A percentile compares a stretch with the other conserved stretches of the same genome.
phyloP scores from a whole-genome alignment of 2,329 filamentous ascomycete species.

The Neofusicoccum ribis region DNA sequence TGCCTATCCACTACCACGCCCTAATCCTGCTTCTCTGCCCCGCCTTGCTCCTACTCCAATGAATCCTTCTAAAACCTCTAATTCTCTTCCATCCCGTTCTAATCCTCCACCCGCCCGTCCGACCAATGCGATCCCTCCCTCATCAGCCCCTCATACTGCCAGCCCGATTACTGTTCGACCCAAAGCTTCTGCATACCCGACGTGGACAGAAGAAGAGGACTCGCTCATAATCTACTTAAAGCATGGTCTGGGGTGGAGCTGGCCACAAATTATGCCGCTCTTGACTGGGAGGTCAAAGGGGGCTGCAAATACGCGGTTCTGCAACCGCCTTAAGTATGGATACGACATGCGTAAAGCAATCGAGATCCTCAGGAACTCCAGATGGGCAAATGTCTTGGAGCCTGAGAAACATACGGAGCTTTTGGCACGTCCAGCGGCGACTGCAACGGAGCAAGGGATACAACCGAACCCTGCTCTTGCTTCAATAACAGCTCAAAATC shows the following conservation, averaged over 20 bases:
- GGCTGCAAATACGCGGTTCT: slow-evolving; percentile 32
- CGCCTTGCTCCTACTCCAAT: too few species aligned
- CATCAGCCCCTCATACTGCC: neutral
- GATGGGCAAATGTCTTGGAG: slow-evolving; percentile 7
- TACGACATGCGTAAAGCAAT: slow-evolving; percentile 26
- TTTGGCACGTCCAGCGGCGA: neutral
- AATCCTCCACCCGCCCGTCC: neutral
- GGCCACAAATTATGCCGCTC: slow-evolving; percentile 37
- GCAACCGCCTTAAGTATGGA: slow-evolving; percentile 18
- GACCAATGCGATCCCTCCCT: too few species aligned
- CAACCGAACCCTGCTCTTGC: too few species aligned
- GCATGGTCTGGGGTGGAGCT: slow-evolving; percentile 39
- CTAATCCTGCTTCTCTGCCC: too few species aligned
- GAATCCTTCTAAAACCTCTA: too few species aligned
- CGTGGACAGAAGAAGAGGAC: slow-evolving; percentile 28
- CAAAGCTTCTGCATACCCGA: neutral
- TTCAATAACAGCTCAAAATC: neutral
- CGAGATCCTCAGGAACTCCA: slow-evolving; percentile 23
- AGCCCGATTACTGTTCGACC: neutral
- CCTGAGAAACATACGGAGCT: neutral
- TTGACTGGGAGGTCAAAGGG: slow-evolving; percentile 34
- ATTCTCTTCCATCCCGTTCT: too few species aligned
- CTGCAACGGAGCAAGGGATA: neutral
- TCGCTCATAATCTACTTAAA: slow-evolving; percentile 42
- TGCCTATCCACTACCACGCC: too few species aligned